Evolutionary conservation across 1,284 basidiomycete genomes (phyloP).

Genomic region (Chalciporus sp.): DNA sequence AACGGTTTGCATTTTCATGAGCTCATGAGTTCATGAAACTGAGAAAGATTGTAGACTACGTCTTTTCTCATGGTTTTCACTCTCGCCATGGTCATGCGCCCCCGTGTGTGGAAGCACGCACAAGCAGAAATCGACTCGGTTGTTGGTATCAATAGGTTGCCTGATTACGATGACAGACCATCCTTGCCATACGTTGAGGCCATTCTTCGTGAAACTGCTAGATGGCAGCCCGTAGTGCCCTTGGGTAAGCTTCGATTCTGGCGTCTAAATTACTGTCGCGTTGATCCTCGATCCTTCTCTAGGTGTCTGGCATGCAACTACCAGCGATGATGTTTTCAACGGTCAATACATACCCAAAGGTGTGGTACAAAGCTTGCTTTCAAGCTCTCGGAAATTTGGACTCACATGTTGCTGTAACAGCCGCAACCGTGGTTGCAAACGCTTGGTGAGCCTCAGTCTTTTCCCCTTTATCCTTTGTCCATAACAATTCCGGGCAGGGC

Average conservation of each 20-base stretch:
- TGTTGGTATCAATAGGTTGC: constrained; percentile 35
- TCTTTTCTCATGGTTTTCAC: constrained; percentile 21
- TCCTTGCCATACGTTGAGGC: constrained; percentile 38
- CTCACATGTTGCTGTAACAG: not conserved
- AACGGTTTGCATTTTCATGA: constrained; percentile 3
- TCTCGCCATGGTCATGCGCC: constrained; percentile 35
- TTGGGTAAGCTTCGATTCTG: constrained; percentile 4
- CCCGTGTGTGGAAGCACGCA: constrained; percentile 30
- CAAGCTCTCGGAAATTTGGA: not conserved
- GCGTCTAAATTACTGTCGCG: too few species aligned
- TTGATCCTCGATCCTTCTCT: not conserved
- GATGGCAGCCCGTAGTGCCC: constrained; percentile 16
- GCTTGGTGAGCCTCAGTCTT: not conserved
- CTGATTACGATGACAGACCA: constrained; percentile 7
- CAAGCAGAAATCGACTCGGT: constrained; percentile 41
- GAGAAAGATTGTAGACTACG: not conserved
- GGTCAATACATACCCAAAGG: constrained; percentile 14
- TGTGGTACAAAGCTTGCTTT: not conserved
- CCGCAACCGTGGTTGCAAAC: constrained; percentile 5
- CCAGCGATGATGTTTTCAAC: constrained; percentile 6
- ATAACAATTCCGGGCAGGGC: constrained; percentile 3
- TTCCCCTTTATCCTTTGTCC: not conserved
- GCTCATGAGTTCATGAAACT: not conserved
- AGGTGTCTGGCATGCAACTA: not conserved
- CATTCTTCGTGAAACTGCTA: constrained; percentile 37